Evolutionary conservation across 257 asterid species (phyloP), one percentile per base, ranked within the genome.

Genomic region (Solanum pennellii): DNA sequence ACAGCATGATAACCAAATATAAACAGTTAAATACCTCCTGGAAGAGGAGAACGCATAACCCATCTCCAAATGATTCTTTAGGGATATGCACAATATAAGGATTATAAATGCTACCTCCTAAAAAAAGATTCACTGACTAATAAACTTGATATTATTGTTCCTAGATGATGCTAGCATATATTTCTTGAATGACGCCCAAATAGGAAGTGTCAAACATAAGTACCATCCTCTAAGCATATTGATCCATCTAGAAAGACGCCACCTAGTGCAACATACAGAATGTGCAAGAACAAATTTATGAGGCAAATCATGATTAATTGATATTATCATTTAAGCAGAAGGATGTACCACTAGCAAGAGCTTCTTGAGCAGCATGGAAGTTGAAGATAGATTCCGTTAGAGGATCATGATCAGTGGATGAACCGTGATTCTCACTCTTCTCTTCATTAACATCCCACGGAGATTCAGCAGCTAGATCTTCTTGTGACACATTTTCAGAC

Each of bases 321-420:
- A 68, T 86, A 73, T 33, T 42, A 33, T 39, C 5, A 65, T 49
- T 85, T 84, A 29, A 45, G 87, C 25, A 39, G 10, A 18, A 9
- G 39, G 66, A 89, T 89, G 25, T 66, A 95, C 99, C 99, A 93
- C 89, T 91, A 89, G 88, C 92, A 49, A 95, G 90, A 49, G 93
- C 96, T 89, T 93, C 97, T 89, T 89, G 91, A 60, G 82, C 95
- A 69, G 94, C 91, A 37, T 92, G 97, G 86, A 94, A 93, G 27
- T 86, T 89, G 87, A 80, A 59, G 86, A 93, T 80, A 79, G 97
- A 92, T 68, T 91, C 94, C 83, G 76, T 82, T 49, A 92, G 88
- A 71, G 93, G 93, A 91, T 93, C 98, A 68, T 74, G 87, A 89
- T 90, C 91, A 15, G 89, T 84, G 42, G 91, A 89, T 74, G 91